Evolutionary conservation across 306 rosid species (phyloP), one percentile per base, ranked within the genome.

Genomic region (Cyclanthera cordifolia): DNA sequence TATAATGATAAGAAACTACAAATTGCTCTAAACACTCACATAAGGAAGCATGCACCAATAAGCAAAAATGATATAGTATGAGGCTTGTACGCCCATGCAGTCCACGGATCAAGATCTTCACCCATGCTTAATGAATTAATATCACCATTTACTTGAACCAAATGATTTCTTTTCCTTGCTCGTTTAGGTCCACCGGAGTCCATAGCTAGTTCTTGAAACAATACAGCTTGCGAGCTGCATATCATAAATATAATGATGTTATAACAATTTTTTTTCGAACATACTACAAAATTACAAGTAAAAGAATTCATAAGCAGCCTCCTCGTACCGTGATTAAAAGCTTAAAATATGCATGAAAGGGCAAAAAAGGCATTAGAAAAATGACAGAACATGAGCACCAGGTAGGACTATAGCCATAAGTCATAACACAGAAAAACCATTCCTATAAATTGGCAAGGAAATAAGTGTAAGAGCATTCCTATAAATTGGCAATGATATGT

Each of bases 11-110:
- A 68, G 46, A 64, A 65, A 72, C 69, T 71, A 41, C 64, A 55
- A 11, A 66, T 61, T 53, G 23, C 78, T 70, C 14, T 63, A 73
- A 74, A 55, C 34, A 80, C 99, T 90, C 84, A 94, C 99, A 94
- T 94, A 46, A 94, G 99, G 76, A 94, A 90, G 79, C 96, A 82
- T 49, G 99, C 96, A 71, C 99, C 99, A 69, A 94, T 72, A 64
- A 94, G 95, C 74, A 94, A 85, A 80, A 94, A 76, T 23, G 99
- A 83, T 71, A 94, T 82, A 0, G 99, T 94, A 15, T 89, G 99
- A 71, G 99, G 99, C 88, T 79, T 90, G 95, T 94, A 94, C 16
- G 99, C 97, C 99, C 97, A 94, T 20, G 99, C 99, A 56, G 99
- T 94, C 99, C 99, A 94, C n/a, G 99, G 99, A 86, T 94, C 99